Percentiles rank a stretch among this genome's conserved stretches.
Conservation (phyloP, 106 monocot genomes). For the Dendrobium huoshanense region DNA sequence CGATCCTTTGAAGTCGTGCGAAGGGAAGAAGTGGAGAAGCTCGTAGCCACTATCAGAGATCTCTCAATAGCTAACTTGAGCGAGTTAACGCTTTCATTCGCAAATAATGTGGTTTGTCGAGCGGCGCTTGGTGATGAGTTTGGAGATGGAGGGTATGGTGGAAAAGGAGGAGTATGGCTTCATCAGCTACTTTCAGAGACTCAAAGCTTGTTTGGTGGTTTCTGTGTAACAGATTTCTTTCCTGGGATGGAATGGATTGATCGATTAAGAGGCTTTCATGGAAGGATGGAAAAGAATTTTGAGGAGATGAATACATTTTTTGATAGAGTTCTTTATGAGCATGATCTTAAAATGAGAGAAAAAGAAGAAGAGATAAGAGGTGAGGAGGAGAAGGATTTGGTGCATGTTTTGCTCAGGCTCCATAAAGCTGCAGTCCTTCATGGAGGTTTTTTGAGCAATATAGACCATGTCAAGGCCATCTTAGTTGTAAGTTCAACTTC, state of each 20-base stretch:
- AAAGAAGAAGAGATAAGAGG: neutral
- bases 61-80: neutral
- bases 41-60: neutral
- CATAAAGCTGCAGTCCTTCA: neutral
- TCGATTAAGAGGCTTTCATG: slow-evolving; percentile 6
- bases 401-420: slow-evolving; percentile 12
- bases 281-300: slow-evolving; percentile 15
- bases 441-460: neutral
- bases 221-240: slow-evolving; percentile 17
- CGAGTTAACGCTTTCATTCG: neutral
- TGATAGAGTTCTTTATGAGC: slow-evolving; percentile 12
- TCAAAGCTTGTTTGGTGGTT: slow-evolving; percentile 11
- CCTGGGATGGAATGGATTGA: slow-evolving; percentile 18
- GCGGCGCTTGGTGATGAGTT: neutral
- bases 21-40: too few species aligned
- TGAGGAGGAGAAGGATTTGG: neutral
- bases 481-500: neutral
- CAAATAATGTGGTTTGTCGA: neutral
- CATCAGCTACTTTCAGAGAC: slow-evolving; percentile 9
- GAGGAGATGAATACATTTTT: slow-evolving; percentile 9
- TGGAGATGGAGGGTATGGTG: too few species aligned
- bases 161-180: too few species aligned
- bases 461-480: slow-evolving; percentile 24
- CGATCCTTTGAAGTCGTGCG: too few species aligned
- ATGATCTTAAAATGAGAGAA: neutral